Base-by-base conservation (phyloP, 768 basidiomycete genomes). In the Russula olivacea region DNA sequence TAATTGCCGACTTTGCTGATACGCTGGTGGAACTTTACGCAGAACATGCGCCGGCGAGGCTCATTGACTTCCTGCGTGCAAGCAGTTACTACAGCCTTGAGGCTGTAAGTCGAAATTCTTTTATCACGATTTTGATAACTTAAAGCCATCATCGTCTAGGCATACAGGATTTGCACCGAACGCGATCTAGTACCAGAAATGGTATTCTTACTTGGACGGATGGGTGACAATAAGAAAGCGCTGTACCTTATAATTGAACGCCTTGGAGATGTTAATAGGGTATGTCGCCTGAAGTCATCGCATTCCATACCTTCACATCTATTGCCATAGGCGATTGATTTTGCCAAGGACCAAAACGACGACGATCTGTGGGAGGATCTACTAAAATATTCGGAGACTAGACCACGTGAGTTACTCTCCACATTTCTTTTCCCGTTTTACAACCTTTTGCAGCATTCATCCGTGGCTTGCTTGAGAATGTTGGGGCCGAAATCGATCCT, bases 301-400 rank as follows among this genome's bases (percentile, higher is more conserved):
- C 14, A 7, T 61, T 11, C 3, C 34, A 28, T n/a, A 14, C 15
- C 34, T 49, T 60, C 4, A 55, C 21, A 41, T 28, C 28, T 7
- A 43, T 45, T 23, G 19, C 23, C 45, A 28, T 21, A 64, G 55
- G 59, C 96, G 3, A 98, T 99, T 69, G 96, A 98, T 62, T 99
- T 99, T 66, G 96, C 95, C 2, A 96, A 95, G 70, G 94, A 98
- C 72, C 96, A 98, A 73, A 88, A 87, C 57, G 97, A 98, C 66
- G 88, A 94, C 64, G 97, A 98, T 72, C 83, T 99, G 0, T 99
- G 96, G 97, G 96, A 98, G 69, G 96, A 98, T 71, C 80, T 99
- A 10, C 76, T 99, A 30, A 86, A 81, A 63, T 98, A 98, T 69
- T 96, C 95, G 0, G 97, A 98, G 73, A 95, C 91, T 12, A 79